phyloP scores from a whole-genome alignment of 2,329 filamentous ascomycete species.

The Annulohypoxylon truncatum region DNA sequence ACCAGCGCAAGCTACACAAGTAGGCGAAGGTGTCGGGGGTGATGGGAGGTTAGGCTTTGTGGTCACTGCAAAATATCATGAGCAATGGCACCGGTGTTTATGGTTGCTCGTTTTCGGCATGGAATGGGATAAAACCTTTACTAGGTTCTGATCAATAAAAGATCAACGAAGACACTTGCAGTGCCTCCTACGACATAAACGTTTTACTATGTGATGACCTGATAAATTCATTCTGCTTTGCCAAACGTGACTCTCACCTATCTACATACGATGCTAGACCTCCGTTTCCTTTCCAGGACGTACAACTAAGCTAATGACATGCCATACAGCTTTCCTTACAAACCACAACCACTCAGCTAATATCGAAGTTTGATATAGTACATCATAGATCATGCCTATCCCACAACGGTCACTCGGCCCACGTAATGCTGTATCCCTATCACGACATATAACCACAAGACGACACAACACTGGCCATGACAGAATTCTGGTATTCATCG shows the following conservation, averaged over 20 bases:
- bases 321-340: background rate
- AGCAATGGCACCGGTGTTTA: constrained; percentile 53
- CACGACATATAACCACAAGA: background rate
- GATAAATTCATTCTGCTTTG: background rate
- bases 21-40: constrained; percentile 62
- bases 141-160: constrained; percentile 52
- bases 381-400: background rate
- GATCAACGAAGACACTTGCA: constrained; percentile 45
- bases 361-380: background rate
- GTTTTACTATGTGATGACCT: background rate
- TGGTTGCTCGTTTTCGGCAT: constrained; percentile 51
- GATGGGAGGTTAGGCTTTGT: constrained; percentile 37
- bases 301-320: background rate
- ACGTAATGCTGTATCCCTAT: background rate
- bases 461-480: constrained; percentile 5
- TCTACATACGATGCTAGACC: background rate
- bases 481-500: constrained; percentile 36
- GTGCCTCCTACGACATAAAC: constrained; percentile 17
- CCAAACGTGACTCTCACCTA: background rate
- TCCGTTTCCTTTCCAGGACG: background rate
- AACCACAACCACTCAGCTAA: background rate
- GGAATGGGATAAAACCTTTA: constrained; percentile 50
- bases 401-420: background rate
- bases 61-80: constrained; percentile 44
- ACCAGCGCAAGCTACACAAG: constrained; percentile 99